Evolutionary conservation across 352 stramenopile genomes (phyloP).

Genomic region (Pythium biforme): DNA sequence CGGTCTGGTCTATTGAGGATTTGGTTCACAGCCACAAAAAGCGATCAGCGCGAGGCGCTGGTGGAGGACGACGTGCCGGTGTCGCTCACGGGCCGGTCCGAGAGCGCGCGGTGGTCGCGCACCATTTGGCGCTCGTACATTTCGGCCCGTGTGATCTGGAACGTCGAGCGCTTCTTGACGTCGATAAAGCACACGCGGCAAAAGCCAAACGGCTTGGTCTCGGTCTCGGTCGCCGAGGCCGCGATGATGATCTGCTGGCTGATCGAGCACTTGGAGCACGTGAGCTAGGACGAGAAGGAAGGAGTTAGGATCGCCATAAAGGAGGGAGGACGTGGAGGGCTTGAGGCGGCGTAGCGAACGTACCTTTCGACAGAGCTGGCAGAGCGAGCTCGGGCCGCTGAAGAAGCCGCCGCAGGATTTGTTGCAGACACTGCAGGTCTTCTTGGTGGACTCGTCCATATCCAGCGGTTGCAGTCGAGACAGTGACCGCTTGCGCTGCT

Average conservation of each 20-base stretch:
- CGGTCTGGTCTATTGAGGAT: neutral
- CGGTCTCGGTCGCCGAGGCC: constrained; percentile 10
- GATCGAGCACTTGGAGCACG: constrained; percentile 25
- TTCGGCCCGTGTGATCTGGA: constrained; percentile 18
- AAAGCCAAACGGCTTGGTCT: constrained; percentile 18
- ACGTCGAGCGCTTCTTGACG: constrained; percentile 18
- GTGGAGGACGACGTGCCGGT: constrained; percentile 3
- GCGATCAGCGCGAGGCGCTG: neutral
- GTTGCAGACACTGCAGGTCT: constrained; percentile 19
- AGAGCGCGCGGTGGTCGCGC: constrained; percentile 8
- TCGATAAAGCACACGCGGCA: constrained; percentile 22
- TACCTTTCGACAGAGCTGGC: constrained; percentile 26
- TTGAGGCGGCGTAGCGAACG: too few species aligned
- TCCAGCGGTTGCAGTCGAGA: constrained; percentile 8
- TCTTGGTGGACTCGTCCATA: constrained; percentile 10
- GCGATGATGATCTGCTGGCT: constrained; percentile 22
- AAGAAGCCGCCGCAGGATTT: constrained; percentile 19
- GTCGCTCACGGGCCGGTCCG: constrained; percentile 13
- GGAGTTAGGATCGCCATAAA: neutral
- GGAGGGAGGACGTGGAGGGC: too few species aligned
- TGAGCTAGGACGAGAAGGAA: neutral
- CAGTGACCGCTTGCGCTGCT: constrained; percentile 12
- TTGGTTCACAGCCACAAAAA: neutral
- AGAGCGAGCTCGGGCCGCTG: constrained; percentile 13
- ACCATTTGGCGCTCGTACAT: constrained; percentile 14